Conservation (phyloP, 2,329 filamentous ascomycete genomes). For the Aspergillus japonicus region DNA sequence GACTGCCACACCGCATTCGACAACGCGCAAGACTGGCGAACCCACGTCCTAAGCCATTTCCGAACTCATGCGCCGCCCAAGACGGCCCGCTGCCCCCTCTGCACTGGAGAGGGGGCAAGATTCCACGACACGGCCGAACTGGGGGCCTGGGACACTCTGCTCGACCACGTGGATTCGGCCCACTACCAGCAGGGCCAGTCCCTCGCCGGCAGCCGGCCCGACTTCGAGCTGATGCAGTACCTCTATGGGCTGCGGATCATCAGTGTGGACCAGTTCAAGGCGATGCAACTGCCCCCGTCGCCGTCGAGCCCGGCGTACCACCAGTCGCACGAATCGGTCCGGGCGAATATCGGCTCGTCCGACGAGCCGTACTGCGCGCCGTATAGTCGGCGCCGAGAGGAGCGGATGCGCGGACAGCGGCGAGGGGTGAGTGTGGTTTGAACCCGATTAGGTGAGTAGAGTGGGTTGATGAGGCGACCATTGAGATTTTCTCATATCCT, state of each 20-base stretch:
- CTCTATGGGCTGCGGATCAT: slow-evolving; percentile 45
- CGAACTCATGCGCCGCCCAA: slow-evolving; percentile 40
- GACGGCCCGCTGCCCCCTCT: slow-evolving; percentile 46
- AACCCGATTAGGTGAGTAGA: background rate
- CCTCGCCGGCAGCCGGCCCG: slow-evolving; percentile 40
- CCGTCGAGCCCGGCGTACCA: slow-evolving; percentile 39
- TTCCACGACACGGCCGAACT: slow-evolving; percentile 24
- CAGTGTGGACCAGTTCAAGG: slow-evolving; percentile 44
- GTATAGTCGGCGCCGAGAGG: slow-evolving; percentile 41
- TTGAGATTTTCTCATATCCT: no score
- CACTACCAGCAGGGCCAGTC: slow-evolving; percentile 45
- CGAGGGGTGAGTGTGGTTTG: slow-evolving; percentile 35
- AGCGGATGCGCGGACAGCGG: slow-evolving; percentile 37
- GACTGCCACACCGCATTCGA: slow-evolving; percentile 44
- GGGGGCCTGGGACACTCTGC: slow-evolving; percentile 43
- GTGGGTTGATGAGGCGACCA: no score
- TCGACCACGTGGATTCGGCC: slow-evolving; percentile 41
- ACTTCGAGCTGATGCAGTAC: slow-evolving; percentile 48
- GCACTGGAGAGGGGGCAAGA: slow-evolving; percentile 24
- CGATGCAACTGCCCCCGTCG: slow-evolving; percentile 41
- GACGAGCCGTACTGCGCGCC: slow-evolving; percentile 42
- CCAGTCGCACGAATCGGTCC: slow-evolving; percentile 36
- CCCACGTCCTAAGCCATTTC: slow-evolving; percentile 48
- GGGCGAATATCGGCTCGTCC: slow-evolving; percentile 38
- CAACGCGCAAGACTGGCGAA: slow-evolving; percentile 41